A percentile compares a stretch with the other conserved stretches of the same genome.
Evolutionary conservation across 2,329 filamentous ascomycete species (phyloP).

Genomic region (Neonectria hederae): DNA sequence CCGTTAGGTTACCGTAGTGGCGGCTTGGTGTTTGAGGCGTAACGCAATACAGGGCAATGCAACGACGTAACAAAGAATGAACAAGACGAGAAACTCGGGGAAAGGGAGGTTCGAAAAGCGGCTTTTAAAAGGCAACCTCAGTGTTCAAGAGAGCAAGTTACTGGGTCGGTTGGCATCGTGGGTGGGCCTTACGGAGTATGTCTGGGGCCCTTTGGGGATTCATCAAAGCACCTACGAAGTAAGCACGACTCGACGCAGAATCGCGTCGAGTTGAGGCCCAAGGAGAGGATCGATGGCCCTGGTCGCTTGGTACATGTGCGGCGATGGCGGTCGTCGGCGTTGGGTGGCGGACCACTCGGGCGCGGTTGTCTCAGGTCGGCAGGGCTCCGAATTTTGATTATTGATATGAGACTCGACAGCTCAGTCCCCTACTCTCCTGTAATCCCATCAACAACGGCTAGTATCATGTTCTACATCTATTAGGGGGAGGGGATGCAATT

Average conservation of each 20-base stretch:
- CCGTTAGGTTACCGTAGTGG: not conserved
- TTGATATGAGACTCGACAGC: slow-evolving; percentile 16
- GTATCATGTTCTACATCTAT: not conserved
- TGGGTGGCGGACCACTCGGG: slow-evolving; percentile 23
- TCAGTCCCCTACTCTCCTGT: not conserved
- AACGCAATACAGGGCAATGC: not conserved
- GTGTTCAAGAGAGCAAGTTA: slow-evolving; percentile 5
- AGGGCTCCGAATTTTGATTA: slow-evolving; percentile 15
- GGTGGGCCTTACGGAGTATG: slow-evolving; percentile 19
- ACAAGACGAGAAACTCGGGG: not conserved
- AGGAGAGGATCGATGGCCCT: slow-evolving; percentile 15
- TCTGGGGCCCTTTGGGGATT: slow-evolving; percentile 12
- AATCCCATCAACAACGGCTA: not conserved
- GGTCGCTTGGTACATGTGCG: not conserved
- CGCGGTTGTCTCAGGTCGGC: slow-evolving; percentile 27
- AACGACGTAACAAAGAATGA: slow-evolving; percentile 3
- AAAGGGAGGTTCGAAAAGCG: not conserved
- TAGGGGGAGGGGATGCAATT: not conserved
- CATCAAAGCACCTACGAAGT: slow-evolving; percentile 11
- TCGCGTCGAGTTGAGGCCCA: slow-evolving; percentile 23
- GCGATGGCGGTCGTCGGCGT: slow-evolving; percentile 8
- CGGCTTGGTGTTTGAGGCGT: slow-evolving; percentile 6
- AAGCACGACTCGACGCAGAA: slow-evolving; percentile 20
- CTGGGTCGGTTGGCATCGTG: slow-evolving; percentile 3
- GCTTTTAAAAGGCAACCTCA: slow-evolving; percentile 12